Evolutionary conservation across 805 yeast genomes (phyloP).

Genomic region (Candida namnaoensis): DNA sequence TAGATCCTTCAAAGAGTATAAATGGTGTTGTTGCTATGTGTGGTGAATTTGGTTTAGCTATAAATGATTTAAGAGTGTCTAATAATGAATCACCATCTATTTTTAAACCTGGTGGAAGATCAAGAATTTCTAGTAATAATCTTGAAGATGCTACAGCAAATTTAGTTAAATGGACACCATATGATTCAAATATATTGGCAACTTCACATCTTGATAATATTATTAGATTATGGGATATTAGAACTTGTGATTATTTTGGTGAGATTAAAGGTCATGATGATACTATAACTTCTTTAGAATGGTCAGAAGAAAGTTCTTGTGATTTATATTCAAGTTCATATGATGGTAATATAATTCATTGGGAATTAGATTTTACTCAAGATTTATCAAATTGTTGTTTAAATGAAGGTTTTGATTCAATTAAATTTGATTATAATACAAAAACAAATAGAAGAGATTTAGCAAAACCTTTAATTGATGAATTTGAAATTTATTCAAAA

Average conservation of each 20-base stretch:
- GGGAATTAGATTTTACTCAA: constrained; percentile 43
- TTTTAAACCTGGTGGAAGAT: constrained; percentile 27
- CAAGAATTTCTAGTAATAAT: neutral
- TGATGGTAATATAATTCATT: constrained; percentile 58
- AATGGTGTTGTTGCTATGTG: constrained; percentile 53
- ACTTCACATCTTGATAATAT: constrained; percentile 51
- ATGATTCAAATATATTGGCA: constrained; percentile 52
- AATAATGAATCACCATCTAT: constrained; percentile 27
- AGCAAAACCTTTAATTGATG: constrained; percentile 5
- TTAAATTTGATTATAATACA: constrained; percentile 23
- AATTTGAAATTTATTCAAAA: constrained; percentile 20
- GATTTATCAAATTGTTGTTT: constrained; percentile 32
- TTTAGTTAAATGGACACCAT: constrained; percentile 54
- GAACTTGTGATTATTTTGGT: constrained; percentile 46
- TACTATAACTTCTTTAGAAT: constrained; percentile 46
- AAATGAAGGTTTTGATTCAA: constrained; percentile 36
- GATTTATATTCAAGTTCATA: constrained; percentile 53
- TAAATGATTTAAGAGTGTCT: constrained; percentile 55
- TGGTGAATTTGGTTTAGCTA: constrained; percentile 66
- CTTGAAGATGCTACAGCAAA: constrained; percentile 22
- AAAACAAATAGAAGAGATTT: constrained; percentile 13
- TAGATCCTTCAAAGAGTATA: constrained; percentile 39
- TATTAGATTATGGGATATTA: constrained; percentile 68
- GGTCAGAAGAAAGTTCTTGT: constrained; percentile 40
- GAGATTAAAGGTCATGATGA: constrained; percentile 48